A percentile compares a stretch with the other conserved stretches of the same genome.
These are phyloP conservation scores for Gilbertella persicaria DNA, from an alignment of 371 early-diverging fungal genomes.

Conservation along the genomic window DNA sequence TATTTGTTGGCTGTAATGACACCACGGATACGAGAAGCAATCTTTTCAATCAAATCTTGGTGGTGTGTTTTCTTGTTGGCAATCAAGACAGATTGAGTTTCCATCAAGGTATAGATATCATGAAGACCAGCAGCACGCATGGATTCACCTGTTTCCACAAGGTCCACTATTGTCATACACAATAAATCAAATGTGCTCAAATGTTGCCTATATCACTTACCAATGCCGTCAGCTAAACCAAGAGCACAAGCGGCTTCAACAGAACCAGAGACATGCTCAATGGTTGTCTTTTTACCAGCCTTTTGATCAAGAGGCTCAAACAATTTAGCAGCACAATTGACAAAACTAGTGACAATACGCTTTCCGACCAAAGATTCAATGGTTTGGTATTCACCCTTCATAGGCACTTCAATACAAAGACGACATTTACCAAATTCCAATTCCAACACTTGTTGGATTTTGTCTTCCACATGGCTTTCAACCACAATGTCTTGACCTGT, in stretches of 20 bases:
- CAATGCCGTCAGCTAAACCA: constrained; percentile 95
- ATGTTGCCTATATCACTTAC: constrained; percentile 47
- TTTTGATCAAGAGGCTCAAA: constrained; percentile 72
- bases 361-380: constrained; percentile 84
- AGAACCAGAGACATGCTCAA: constrained; percentile 88
- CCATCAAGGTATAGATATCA: constrained; percentile 78
- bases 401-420: constrained; percentile 82
- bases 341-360: constrained; percentile 92
- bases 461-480: constrained; percentile 72
- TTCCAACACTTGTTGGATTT: constrained; percentile 70
- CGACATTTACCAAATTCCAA: constrained; percentile 94
- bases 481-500: constrained; percentile 94
- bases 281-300: constrained; percentile 61
- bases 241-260: constrained; percentile 96
- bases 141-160: constrained; percentile 94
- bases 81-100: constrained; percentile 88
- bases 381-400: constrained; percentile 45
- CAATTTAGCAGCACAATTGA: constrained; percentile 61
- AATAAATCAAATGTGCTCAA: neutral
- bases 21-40: constrained; percentile 86
- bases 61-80: constrained; percentile 65
- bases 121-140: constrained; percentile 97
- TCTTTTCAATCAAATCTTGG: constrained; percentile 69
- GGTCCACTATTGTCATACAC: constrained; percentile 8
- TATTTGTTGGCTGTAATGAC: constrained; percentile 87